Base-by-base conservation (phyloP, 2,329 filamentous ascomycete genomes). In the Claviceps sp. region DNA sequence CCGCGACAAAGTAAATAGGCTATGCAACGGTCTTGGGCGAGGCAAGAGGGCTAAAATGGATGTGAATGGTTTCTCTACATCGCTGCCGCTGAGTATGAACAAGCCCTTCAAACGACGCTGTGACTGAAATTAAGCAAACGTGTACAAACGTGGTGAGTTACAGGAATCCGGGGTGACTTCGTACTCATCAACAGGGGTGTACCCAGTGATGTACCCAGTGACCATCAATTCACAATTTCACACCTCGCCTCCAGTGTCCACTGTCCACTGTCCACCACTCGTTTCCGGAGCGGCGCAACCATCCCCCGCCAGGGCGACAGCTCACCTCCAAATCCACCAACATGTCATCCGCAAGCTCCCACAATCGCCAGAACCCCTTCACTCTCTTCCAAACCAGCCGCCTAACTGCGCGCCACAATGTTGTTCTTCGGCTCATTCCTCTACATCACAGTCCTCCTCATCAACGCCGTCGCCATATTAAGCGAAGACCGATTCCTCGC, bases 401-500 rank as follows among this genome's bases (percentile, higher is more conserved):
- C 8, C 8, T 47, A 45, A 38, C 11, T 16, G 18, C 38, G 13
- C 34, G 7, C 57, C 62, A 63, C 52, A 49, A 87, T 88, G 84
- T 73, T 88, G 57, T 78, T 90, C 72, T 71, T 81, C 57, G 77
- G 77, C 51, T 86, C 82, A 62, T 76, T 93, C 54, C 75, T 93
- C 67, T 90, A 91, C 68, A 66, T 91, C 59, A 78, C 82, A 60
- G 76, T 95, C 66, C 87, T 97, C 63, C 79, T 97, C 65, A 83
- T 93, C 70, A 98, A 98, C 70, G 88, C 88, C 59, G 85, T 97
- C 65, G 88, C 90, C 57, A 82, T 96, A 64, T 85, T 97, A 58
- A 95, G 88, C 61, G 90, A 95, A 79, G 89, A 95, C 71, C 85
- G 89, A 56, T 95, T 95, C 69, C 86, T 95, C 59, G 70, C 85